phyloP scores from a whole-genome alignment of 164 flowering plant genomes.

The Amborella trichopoda region DNA sequence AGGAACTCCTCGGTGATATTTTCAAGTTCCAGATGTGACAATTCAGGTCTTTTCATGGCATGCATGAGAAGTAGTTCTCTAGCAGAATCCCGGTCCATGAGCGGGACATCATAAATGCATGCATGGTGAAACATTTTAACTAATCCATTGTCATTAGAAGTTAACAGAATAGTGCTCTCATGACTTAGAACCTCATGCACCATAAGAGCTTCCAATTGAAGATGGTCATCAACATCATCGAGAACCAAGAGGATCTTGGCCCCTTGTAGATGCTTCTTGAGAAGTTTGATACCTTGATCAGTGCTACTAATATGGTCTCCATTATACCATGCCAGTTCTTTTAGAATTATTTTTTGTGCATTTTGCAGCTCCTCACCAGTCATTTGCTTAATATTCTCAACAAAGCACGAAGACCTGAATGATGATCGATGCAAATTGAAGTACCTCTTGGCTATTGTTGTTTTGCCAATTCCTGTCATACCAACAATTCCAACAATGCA shows the following conservation, averaged over 20 bases:
- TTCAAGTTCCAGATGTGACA: too few species aligned
- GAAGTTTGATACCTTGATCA: slow-evolving; percentile 2
- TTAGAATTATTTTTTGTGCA: slow-evolving; percentile 2
- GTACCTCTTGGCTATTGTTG: slow-evolving; percentile 1
- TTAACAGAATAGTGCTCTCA: not conserved
- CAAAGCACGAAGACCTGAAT: slow-evolving; percentile 1
- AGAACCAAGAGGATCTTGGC: not conserved
- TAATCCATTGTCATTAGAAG: too few species aligned
- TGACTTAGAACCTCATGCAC: slow-evolving; percentile 2
- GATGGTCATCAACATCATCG: slow-evolving; percentile 2
- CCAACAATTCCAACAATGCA: not conserved
- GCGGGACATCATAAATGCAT: too few species aligned
- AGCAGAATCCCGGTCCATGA: too few species aligned
- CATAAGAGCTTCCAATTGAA: slow-evolving; percentile 1
- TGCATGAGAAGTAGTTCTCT: too few species aligned
- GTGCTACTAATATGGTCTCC: not conserved
- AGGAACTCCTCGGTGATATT: too few species aligned
- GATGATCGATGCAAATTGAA: not conserved
- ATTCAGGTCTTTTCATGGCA: too few species aligned
- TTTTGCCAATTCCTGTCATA: slow-evolving; percentile 3
- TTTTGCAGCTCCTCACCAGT: not conserved
- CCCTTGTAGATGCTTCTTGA: slow-evolving; percentile 1
- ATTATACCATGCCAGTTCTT: slow-evolving; percentile 3
- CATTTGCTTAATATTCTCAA: not conserved
- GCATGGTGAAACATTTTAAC: too few species aligned